Percentiles rank a stretch among this genome's conserved stretches.
These are phyloP conservation scores for Waltergamsia citrina DNA, from an alignment of 2,329 filamentous ascomycete species.

Conservation along the genomic window DNA sequence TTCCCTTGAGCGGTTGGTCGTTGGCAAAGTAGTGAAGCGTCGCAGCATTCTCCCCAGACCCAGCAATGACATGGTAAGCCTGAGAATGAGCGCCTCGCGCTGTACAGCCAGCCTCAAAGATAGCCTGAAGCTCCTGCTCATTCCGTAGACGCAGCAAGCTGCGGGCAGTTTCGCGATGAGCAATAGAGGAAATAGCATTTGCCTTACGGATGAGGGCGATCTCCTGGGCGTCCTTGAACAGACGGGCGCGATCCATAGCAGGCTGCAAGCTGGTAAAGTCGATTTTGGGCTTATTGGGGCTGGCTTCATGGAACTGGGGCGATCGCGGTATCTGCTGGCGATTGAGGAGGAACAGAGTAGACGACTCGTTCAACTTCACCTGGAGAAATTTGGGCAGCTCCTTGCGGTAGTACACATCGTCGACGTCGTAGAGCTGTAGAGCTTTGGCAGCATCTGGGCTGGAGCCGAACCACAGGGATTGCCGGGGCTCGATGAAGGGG, in stretches of 20 bases:
- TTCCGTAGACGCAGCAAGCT: conserved; percentile 54
- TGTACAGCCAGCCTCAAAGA: conserved; percentile 66
- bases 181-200: conserved; percentile 68
- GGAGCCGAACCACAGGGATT: conserved; percentile 55
- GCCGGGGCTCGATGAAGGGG: conserved; percentile 53
- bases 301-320: conserved; percentile 6
- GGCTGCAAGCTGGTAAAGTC: conserved; percentile 47
- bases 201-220: conserved; percentile 73
- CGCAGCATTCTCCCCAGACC: conserved; percentile 70
- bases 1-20: conserved; percentile 57
- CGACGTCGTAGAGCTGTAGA: conserved; percentile 54
- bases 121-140: conserved; percentile 75
- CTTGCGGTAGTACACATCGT: conserved; percentile 54
- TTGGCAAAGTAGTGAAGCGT: conserved; percentile 85
- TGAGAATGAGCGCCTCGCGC: conserved; percentile 64
- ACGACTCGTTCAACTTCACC: conserved; percentile 26
- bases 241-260: conserved; percentile 72
- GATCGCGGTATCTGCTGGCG: conserved; percentile 27
- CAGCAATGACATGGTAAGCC: conserved; percentile 85
- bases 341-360: conserved; percentile 35
- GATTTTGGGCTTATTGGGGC: conserved; percentile 15
- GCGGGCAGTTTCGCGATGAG: conserved; percentile 64
- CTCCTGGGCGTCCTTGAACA: conserved; percentile 81
- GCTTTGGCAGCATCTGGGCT: conserved; percentile 53
- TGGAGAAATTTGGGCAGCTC: conserved; percentile 40